These are phyloP conservation scores for Coccomyxa sp. DNA, from an alignment of 139 green algal species.

Conservation along the genomic window DNA sequence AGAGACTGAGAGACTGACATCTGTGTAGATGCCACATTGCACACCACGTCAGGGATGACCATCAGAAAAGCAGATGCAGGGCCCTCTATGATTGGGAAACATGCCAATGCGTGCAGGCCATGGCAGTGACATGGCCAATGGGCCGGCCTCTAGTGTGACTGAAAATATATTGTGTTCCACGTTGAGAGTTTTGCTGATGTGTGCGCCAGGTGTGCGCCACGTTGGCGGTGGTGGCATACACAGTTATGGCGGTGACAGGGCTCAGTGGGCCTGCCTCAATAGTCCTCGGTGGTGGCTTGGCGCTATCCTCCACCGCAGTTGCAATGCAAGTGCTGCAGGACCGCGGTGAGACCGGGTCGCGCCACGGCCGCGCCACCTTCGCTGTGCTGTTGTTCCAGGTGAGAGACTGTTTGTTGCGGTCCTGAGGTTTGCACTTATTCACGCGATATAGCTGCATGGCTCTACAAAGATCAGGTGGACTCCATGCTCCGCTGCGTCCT, in stretches of 20 bases:
- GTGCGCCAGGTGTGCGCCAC: slow-evolving; percentile 61
- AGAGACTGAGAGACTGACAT: no score
- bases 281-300: slow-evolving; percentile 89
- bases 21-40: no score
- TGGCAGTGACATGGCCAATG: no score
- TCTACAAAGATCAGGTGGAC: background rate
- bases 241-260: slow-evolving; percentile 44
- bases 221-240: slow-evolving; percentile 42
- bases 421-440: background rate
- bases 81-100: no score
- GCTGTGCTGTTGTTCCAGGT: slow-evolving; percentile 91
- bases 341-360: slow-evolving; percentile 81
- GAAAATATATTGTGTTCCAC: no score
- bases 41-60: no score
- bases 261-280: slow-evolving; percentile 72
- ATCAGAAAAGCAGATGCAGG: no score
- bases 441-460: background rate
- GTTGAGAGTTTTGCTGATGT: no score
- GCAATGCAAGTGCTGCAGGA: slow-evolving; percentile 91
- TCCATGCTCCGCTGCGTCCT: no score
- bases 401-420: background rate
- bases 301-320: slow-evolving; percentile 95
- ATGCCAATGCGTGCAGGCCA: no score
- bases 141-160: no score
- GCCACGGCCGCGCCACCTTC: slow-evolving; percentile 94